These are phyloP conservation scores for Poa annua DNA, from an alignment of 176 grass and related monocot genomes.

Conservation along the genomic window DNA sequence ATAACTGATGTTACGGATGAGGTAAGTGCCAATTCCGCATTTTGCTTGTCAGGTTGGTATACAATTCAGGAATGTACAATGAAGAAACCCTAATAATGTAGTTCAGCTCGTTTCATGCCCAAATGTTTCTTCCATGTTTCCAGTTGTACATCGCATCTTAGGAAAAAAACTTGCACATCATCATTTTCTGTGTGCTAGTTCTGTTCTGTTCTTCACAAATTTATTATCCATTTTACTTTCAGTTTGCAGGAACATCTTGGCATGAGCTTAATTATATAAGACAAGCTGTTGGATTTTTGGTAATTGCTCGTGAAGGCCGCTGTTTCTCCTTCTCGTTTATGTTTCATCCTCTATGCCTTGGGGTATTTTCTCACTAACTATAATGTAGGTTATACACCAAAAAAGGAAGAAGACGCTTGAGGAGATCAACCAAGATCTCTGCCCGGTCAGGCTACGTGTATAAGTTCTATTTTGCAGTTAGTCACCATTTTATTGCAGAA, in stretches of 20 bases:
- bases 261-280: conserved; percentile 98
- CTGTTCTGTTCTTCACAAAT: conserved; percentile 21
- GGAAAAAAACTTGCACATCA: background rate
- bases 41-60: conserved; percentile 18
- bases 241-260: conserved; percentile 97
- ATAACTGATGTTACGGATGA: conserved; percentile 86
- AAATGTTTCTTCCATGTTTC: background rate
- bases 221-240: conserved; percentile 36
- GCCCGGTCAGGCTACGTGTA: conserved; percentile 65
- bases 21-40: conserved; percentile 49
- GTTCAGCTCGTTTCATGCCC: conserved; percentile 4
- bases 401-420: conserved; percentile 90
- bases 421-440: conserved; percentile 93
- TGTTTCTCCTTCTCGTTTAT: background rate
- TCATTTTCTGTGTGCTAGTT: too few species aligned
- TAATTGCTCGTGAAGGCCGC: conserved; percentile 40
- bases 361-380: conserved; percentile 35
- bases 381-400: conserved; percentile 91
- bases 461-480: background rate
- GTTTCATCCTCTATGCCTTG: conserved; percentile 26
- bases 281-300: conserved; percentile 97
- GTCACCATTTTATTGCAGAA: conserved; percentile 16
- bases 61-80: background rate
- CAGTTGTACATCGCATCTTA: background rate
- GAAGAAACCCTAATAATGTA: conserved; percentile 22